Base-by-base conservation (phyloP, 2,329 filamentous ascomycete species). In the Sporothrix pallida region DNA sequence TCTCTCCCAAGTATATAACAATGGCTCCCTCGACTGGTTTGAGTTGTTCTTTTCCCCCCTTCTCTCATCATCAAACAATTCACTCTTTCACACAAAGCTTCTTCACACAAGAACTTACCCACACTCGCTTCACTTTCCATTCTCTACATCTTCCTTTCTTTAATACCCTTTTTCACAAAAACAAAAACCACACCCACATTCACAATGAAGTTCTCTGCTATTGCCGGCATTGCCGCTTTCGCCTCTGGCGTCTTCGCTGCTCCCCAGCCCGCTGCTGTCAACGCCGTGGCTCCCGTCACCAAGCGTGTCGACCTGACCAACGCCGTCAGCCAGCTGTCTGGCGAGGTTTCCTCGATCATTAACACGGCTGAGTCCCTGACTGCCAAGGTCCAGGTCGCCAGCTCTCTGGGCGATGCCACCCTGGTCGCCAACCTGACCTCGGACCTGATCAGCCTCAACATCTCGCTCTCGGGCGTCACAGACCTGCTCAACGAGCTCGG, bases 151-250 rank as follows among this genome's bases (percentile, higher is more conserved):
- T 26, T n/a, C 5, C 26, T 37, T 50, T 52, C 48, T n/a, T 17
- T 13, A 52, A 48, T 17, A 56, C n/a, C 15, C 56, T 26, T 26
- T 48, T 52, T 50, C 7, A n/a, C 58, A 58, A 12, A 17, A 3
- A 15, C 12, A 6, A 13, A 31, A 52, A 17, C 15, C 26, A 12
- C 26, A 42, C 56, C 63, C 31, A 56, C 63, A 50, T 23, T 63
- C 74, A 76, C 62, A 52, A 76, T 76, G 75, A 75, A 75, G 73
- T 76, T 76, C 74, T 75, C 75, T 20, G 20, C 63, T 44, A 23
- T 76, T 44, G 60, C 70, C 67, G 17, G 56, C 44, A 52, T 71
- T 44, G 70, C 74, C 26, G 17, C 44, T 50, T 50, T 76, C 44
- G 62, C 54, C 17, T 23, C 70, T 5, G 72, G 74, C 72, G 72